Percentiles rank a stretch among this genome's conserved stretches.
phyloP scores from a whole-genome alignment of 164 flowering plant species.

The Macadamia tetraphylla region DNA sequence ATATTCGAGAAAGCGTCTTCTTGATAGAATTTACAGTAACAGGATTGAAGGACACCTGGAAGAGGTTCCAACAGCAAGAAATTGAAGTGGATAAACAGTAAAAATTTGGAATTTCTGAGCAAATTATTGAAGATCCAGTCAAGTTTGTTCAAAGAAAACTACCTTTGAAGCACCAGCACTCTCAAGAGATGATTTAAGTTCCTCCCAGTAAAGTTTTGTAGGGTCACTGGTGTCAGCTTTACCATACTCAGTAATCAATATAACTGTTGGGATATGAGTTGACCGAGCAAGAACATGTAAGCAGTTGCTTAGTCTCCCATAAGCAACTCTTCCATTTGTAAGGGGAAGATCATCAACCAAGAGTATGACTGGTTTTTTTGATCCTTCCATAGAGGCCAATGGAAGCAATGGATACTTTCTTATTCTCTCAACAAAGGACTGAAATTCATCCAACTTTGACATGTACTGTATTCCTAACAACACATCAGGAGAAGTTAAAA shows the following conservation, averaged over 20 bases:
- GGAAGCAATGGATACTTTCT: conserved; percentile 64
- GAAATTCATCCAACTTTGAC: conserved; percentile 93
- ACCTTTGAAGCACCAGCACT: conserved; percentile 87
- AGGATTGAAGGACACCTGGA: conserved; percentile 89
- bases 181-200: conserved; percentile 59
- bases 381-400: conserved; percentile 23
- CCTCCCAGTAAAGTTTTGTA: conserved; percentile 40
- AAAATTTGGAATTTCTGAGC: background rate
- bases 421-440: conserved; percentile 67
- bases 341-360: conserved; percentile 89
- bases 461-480: conserved; percentile 56
- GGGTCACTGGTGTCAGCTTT: conserved; percentile 50
- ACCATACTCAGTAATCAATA: conserved; percentile 56
- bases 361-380: conserved; percentile 40
- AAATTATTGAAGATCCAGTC: background rate
- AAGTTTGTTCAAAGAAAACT: conserved; percentile 14
- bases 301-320: conserved; percentile 55
- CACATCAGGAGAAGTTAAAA: conserved; percentile 1
- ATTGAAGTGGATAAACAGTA: conserved; percentile 9
- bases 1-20: conserved; percentile 66
- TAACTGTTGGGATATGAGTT: conserved; percentile 60
- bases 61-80: conserved; percentile 12
- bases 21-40: conserved; percentile 70
- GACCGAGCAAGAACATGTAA: conserved; percentile 68
- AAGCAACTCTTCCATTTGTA: conserved; percentile 53